These are phyloP conservation scores for Hanseniaspora clermontiae DNA, from an alignment of 805 yeast genomes.

Conservation along the genomic window DNA sequence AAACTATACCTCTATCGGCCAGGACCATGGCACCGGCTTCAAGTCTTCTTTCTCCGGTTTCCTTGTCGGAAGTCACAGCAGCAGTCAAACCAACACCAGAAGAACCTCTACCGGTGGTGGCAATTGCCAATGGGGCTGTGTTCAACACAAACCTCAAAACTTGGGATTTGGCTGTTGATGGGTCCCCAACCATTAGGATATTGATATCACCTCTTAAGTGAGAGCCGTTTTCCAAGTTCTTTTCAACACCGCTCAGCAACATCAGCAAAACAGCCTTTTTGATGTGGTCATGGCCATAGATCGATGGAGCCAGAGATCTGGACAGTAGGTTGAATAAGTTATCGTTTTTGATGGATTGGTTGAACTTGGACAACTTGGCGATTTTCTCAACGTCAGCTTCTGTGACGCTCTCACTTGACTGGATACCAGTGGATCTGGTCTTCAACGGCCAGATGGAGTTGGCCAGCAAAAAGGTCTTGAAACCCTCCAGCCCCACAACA, in stretches of 20 bases:
- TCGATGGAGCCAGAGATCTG: constrained; percentile 87
- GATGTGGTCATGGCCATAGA: constrained; percentile 83
- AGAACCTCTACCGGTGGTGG: constrained; percentile 98
- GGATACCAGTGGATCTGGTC: constrained; percentile 76
- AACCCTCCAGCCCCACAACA: constrained; percentile 37
- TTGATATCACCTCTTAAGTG: constrained; percentile 97
- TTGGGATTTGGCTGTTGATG: constrained; percentile 96
- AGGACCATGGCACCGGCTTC: constrained; percentile 99
- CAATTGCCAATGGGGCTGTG: constrained; percentile 90
- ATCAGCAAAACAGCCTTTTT: constrained; percentile 82
- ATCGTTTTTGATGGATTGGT: constrained; percentile 49
- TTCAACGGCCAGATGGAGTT: constrained; percentile 82
- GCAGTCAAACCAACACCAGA: constrained; percentile 99
- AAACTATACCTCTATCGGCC: constrained; percentile 93
- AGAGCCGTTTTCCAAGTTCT: constrained; percentile 86
- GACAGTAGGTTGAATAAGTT: constrained; percentile 64
- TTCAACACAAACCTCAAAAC: constrained; percentile 87
- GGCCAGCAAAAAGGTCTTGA: constrained; percentile 72
- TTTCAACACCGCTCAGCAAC: constrained; percentile 89
- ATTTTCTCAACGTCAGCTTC: constrained; percentile 79
- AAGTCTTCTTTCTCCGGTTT: constrained; percentile 88
- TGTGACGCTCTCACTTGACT: constrained; percentile 53
- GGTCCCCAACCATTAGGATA: constrained; percentile 94
- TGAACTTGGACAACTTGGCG: constrained; percentile 58
- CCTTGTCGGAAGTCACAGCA: constrained; percentile 91